Evolutionary conservation across 129 eudicot species (phyloP), one percentile per base, ranked within the genome.

Genomic region (Cynara cardunculus): DNA sequence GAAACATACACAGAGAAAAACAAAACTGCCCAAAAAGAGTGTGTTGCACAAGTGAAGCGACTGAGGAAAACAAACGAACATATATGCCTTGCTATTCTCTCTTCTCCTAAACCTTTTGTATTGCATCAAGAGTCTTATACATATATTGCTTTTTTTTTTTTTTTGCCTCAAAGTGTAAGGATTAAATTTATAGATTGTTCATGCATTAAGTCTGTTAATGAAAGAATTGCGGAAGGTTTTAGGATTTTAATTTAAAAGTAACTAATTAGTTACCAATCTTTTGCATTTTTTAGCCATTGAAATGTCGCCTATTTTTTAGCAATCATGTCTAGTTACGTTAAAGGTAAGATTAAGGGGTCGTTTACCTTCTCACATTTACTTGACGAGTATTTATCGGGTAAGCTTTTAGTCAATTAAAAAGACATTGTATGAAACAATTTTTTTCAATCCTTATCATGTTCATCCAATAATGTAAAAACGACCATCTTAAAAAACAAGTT

Each of bases 1-100:
- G 98, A 81, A 89, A 79, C 96, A 92, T 9, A 85, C 84, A 35
- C 91, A 87, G 10, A 92, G 91, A 87, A 94, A 94, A 80, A 79
- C 89, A 22, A 92, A 90, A 79, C 81, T 84, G 3, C 83, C 91
- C 4, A 94, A 89, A 89, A 94, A 89, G 87, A 90, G 98, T 79
- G 91, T 94, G 2, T 65, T 94, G 85, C 98, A 94, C 86, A 94
- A 92, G 85, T 94, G 92, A 56, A 53, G 22, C 18, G 64, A 53
- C 22, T 18, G 7, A 94, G 61, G 69, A 73, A 31, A 30, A 31
- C n/a, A 56, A 24, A 18, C 73, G 80, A 78, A 83, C 61, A 71
- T 39, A 71, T 39, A 77, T 75, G 72, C 5, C 32, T 26, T 79
- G 76, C 69, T 25, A 46, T 30, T 13, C 9, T 46, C 11, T 74